Base-by-base conservation (phyloP, 805 yeast genomes). In the Peterozyma xylosa region DNA sequence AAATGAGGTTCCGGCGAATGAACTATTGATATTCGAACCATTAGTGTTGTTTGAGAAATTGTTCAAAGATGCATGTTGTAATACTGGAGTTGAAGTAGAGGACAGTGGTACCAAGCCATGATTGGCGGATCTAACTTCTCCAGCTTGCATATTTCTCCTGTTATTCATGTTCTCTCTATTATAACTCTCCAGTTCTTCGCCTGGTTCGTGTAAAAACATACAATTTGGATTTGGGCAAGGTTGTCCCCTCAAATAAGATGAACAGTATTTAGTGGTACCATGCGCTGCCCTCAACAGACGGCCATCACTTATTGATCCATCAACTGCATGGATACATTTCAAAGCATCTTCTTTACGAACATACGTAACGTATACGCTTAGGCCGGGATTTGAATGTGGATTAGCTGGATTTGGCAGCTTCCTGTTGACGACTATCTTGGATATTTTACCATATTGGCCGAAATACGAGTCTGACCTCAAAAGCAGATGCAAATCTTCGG, bases 121-220 rank as follows among this genome's bases (percentile, higher is more conserved):
- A 32, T 66, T 54, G 18, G 66, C 66, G 6, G 58, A 52, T 46
- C 63, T 56, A 45, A 56, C 63, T 39, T 57, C 58, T 17, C 29
- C 30, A 27, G 35, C 43, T 40, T 52, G 57, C 74, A 77, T 76
- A 55, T 75, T 78, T 52, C 79, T 80, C 59, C 86, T 83, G 3
- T 93, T 85, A 5, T 89, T 80, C 55, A 86, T 70, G 57, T 86
- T 95, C 57, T 86, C 89, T 63, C 96, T 80, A 27, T 96, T 87
- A 66, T 86, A 91, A 10, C 96, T 85, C 56, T 93, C 99, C 2
- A 98, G 98, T 63, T 93, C 99, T 69, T 93, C 99, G 47, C 99
- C 99, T 6, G 99, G 99, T 64, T 93, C 99, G 62, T 93, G 99
- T 56, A 93, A 73, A 57, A 93, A 93, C 99, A 93, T 93, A 73